Percentiles rank a stretch among this genome's conserved stretches.
phyloP scores from a whole-genome alignment of 345 rosid genomes.

The Mercurialis annua region DNA sequence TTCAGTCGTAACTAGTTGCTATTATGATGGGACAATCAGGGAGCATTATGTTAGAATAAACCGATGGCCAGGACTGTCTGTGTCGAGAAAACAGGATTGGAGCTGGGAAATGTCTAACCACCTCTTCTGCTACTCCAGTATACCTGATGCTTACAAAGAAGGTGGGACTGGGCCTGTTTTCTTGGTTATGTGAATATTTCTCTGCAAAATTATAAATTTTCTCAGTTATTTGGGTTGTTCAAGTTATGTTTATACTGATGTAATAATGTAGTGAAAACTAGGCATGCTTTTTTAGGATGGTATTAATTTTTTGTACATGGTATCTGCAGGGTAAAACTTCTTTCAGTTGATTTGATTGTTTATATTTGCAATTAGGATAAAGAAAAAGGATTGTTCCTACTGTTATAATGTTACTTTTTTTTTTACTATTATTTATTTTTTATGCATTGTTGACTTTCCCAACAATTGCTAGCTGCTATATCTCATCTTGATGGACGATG shows the following conservation, averaged over 20 bases:
- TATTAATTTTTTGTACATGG: neutral
- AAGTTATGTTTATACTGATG: neutral
- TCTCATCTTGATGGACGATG: no score
- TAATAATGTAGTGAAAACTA: neutral
- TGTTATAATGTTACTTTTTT: no score
- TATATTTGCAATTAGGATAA: no score
- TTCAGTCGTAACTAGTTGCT: slow-evolving; percentile 38
- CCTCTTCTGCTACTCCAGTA: slow-evolving; percentile 45
- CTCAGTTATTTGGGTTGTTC: neutral
- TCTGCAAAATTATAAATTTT: neutral
- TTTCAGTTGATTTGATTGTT: neutral
- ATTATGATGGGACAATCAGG: slow-evolving; percentile 45
- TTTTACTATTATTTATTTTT: no score
- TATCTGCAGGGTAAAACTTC: neutral
- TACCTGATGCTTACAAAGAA: slow-evolving; percentile 42
- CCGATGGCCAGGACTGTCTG: slow-evolving; percentile 42
- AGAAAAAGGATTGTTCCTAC: no score
- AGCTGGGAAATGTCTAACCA: slow-evolving; percentile 61
- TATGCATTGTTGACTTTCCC: no score
- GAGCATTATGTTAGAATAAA: slow-evolving; percentile 59
- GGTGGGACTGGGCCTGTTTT: slow-evolving; percentile 50
- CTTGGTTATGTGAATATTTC: slow-evolving; percentile 14
- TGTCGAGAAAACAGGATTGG: slow-evolving; percentile 59
- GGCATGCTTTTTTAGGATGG: neutral
- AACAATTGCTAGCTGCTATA: no score